phyloP scores from a whole-genome alignment of 73 alveolate species.

The Paramecium sexaurelia region DNA sequence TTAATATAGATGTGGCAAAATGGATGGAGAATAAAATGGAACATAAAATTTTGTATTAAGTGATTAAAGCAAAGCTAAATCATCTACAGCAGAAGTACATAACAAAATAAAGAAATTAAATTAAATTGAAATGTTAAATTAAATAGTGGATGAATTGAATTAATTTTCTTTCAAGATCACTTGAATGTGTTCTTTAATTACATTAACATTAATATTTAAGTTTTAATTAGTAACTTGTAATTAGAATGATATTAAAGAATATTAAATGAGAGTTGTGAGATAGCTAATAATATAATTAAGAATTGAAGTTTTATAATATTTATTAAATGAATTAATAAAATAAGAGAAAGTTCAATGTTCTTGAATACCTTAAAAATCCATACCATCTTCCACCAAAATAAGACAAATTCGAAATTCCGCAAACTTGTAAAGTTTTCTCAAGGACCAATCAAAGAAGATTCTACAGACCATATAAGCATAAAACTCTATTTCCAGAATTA shows the following conservation, averaged over 20 bases:
- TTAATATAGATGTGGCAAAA: too few relatives aligned
- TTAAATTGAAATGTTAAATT: slow-evolving; percentile 42
- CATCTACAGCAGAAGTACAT: background rate
- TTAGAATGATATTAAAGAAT: slow-evolving; percentile 27
- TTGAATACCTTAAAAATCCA: slow-evolving; percentile 5
- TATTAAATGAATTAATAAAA: slow-evolving; percentile 9
- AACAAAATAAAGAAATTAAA: slow-evolving; percentile 58
- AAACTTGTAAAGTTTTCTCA: background rate
- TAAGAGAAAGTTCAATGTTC: slow-evolving; percentile 41
- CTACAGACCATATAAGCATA: slow-evolving; percentile 3
- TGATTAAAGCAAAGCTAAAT: slow-evolving; percentile 8
- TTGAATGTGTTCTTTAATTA: slow-evolving; percentile 81
- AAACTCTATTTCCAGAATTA: slow-evolving; percentile 1
- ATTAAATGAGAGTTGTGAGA: background rate
- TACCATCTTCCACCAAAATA: background rate
- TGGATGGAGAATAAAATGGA: slow-evolving; percentile 62
- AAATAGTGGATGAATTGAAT: background rate
- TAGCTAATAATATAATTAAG: background rate
- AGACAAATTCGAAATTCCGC: background rate
- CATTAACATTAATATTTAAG: background rate
- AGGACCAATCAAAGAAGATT: slow-evolving; percentile 2
- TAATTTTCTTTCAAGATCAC: slow-evolving; percentile 67
- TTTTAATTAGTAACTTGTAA: background rate
- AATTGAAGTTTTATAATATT: slow-evolving; percentile 12
- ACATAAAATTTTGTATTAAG: too few relatives aligned